These are phyloP conservation scores for Amesomyces nigricolor DNA, from an alignment of 2,329 filamentous ascomycete genomes.

Conservation along the genomic window DNA sequence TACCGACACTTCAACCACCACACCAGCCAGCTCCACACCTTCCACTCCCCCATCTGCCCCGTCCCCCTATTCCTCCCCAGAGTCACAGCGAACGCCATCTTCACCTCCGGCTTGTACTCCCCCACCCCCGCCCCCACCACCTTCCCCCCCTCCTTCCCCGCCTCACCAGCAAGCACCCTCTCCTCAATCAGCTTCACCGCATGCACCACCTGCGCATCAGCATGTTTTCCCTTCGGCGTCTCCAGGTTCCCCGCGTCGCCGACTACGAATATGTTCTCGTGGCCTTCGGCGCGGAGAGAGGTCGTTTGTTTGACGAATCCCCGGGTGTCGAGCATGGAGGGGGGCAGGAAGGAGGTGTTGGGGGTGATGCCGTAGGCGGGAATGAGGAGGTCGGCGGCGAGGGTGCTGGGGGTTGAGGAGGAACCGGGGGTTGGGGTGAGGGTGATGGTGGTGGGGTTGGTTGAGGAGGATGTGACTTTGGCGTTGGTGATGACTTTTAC, in stretches of 20 bases:
- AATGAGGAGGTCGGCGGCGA: constrained; percentile 42
- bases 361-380: constrained; percentile 41
- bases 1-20: constrained; percentile 24
- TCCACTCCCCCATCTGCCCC: constrained; percentile 27
- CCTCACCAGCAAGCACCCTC: constrained; percentile 9
- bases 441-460: constrained; percentile 9
- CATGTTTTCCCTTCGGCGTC: constrained; percentile 20
- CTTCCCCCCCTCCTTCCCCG: background rate
- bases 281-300: constrained; percentile 26
- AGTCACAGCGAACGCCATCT: constrained; percentile 21
- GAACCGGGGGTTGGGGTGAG: background rate
- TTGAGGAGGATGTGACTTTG: constrained; percentile 29
- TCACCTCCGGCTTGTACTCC: constrained; percentile 19
- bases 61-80: constrained; percentile 27
- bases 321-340: constrained; percentile 25
- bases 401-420: constrained; percentile 20
- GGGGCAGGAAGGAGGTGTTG: constrained; percentile 37
- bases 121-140: constrained; percentile 3
- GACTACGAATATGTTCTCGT: constrained; percentile 29
- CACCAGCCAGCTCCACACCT: constrained; percentile 23
- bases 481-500: constrained; percentile 39
- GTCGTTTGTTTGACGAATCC: constrained; percentile 25
- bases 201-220: constrained; percentile 25
- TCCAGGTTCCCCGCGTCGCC: constrained; percentile 30
- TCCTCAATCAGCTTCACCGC: constrained; percentile 25